Evolutionary conservation across 2,329 filamentous ascomycete species (phyloP), one percentile per base, ranked within the genome.

Genomic region (Monilinia fructicola): DNA sequence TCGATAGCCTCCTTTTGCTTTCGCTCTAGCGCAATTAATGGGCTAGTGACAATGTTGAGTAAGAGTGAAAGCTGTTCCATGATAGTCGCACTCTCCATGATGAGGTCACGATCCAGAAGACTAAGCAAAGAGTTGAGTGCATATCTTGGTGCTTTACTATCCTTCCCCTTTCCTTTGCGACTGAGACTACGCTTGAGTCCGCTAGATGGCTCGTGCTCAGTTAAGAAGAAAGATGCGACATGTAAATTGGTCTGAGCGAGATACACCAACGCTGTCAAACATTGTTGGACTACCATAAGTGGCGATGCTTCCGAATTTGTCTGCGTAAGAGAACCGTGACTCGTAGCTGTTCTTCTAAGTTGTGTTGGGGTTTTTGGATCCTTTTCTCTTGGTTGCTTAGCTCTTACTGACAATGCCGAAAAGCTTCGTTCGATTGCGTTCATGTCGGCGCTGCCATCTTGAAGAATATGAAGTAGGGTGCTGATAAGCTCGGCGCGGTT

Each of bases 341-440:
- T 85, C 14, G 91, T 91, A 65, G 89, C 80, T 58, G 87, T 89
- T 69, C 91, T 90, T 80, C 90, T 79, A 67, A 86, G 84, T 75
- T 92, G 92, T 1, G 55, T 60, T n/a, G 93, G 93, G 0, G 93
- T 96, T 80, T 94, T 96, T 54, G 80, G 81, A 55, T 85, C 81
- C 23, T 76, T 75, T 18, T 83, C 83, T 66, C 90, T 89, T 35
- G 88, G 83, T 74, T 93, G 92, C 81, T 92, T 96, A 21, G 95
- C 95, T 76, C 93, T 91, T 53, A 97, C 82, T 3, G 95, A 97
- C 6, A 99, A 84, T 71, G 97, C 93, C 59, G 92, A 89, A 78
- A 99, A 98, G 80, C 93, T 98, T 72, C 93, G 89, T 78, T 99
- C 95, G 35, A 99, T 92, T 6, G 96, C 94, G 72, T 90, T 90